phyloP scores from a whole-genome alignment of 805 yeast species.

The Spathaspora hagerdaliae region DNA sequence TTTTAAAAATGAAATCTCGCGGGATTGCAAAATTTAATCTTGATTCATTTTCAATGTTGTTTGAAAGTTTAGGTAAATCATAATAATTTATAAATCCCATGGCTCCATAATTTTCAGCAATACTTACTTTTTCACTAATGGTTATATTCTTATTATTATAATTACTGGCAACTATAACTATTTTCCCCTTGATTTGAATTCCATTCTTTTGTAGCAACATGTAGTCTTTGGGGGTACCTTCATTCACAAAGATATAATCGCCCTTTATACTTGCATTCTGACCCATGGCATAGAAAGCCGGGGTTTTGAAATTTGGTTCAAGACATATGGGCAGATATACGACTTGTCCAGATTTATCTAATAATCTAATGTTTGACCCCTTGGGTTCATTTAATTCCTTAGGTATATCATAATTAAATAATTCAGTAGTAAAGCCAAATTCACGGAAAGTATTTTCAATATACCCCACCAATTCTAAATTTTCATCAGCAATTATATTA shows the following conservation, averaged over 20 bases:
- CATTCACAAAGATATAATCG: slow-evolving; percentile 25
- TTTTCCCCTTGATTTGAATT: slow-evolving; percentile 17
- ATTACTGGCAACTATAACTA: slow-evolving; percentile 22
- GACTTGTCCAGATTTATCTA: slow-evolving; percentile 17
- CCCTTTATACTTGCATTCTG: slow-evolving; percentile 20
- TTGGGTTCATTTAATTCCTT: slow-evolving; percentile 18
- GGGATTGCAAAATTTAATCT: slow-evolving; percentile 12
- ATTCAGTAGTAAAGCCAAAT: slow-evolving; percentile 22
- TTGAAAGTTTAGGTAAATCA: slow-evolving; percentile 6
- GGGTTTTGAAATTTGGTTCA: slow-evolving; percentile 24
- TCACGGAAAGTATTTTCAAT: slow-evolving; percentile 23
- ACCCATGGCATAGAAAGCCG: slow-evolving; percentile 28
- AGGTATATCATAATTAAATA: slow-evolving; percentile 11
- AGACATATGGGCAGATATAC: slow-evolving; percentile 22
- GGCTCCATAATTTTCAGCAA: slow-evolving; percentile 24
- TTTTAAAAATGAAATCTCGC: slow-evolving; percentile 15
- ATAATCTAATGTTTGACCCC: slow-evolving; percentile 20
- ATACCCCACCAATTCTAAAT: slow-evolving; percentile 19
- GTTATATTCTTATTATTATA: slow-evolving; percentile 8
- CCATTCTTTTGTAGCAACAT: slow-evolving; percentile 14
- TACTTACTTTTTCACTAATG: slow-evolving; percentile 19
- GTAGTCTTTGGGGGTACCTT: slow-evolving; percentile 29
- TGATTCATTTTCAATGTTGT: slow-evolving; percentile 9
- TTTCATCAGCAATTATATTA: slow-evolving; percentile 23
- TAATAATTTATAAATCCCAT: slow-evolving; percentile 21